These are phyloP conservation scores for Tephrocybe sp. DNA, from an alignment of 768 basidiomycete species.

Conservation along the genomic window DNA sequence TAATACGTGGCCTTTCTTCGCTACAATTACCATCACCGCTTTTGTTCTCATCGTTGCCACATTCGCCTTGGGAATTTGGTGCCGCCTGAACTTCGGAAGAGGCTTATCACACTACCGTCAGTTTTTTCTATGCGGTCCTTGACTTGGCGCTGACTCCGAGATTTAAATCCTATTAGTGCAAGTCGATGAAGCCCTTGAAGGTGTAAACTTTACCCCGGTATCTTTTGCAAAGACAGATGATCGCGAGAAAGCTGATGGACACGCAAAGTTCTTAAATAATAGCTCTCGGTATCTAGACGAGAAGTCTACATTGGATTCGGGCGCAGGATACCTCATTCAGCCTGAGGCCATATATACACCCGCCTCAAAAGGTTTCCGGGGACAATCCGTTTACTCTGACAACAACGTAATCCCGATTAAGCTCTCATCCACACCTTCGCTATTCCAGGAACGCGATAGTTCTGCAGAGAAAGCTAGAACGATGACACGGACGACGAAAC, in stretches of 20 bases:
- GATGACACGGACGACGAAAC: slow-evolving; percentile 1
- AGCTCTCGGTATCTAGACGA: neutral
- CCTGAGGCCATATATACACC: slow-evolving; percentile 8
- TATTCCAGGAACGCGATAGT: slow-evolving; percentile 13
- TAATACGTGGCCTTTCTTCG: slow-evolving; percentile 46
- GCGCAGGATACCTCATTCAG: slow-evolving; percentile 2
- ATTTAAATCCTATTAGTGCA: slow-evolving; percentile 33
- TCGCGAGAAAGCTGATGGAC: slow-evolving; percentile 18
- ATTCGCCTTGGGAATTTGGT: slow-evolving; percentile 44
- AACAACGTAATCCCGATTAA: slow-evolving; percentile 10
- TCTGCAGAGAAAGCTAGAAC: neutral
- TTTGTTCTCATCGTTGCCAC: slow-evolving; percentile 42
- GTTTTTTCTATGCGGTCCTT: neutral
- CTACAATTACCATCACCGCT: slow-evolving; percentile 42
- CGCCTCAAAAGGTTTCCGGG: slow-evolving; percentile 1
- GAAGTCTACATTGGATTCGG: slow-evolving; percentile 5
- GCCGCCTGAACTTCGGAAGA: slow-evolving; percentile 53
- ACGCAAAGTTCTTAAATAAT: neutral
- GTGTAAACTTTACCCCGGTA: slow-evolving; percentile 42
- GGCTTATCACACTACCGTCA: slow-evolving; percentile 53
- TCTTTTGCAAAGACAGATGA: slow-evolving; percentile 31
- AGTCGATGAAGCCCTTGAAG: slow-evolving; percentile 39
- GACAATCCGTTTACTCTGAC: slow-evolving; percentile 17
- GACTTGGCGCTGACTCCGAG: neutral
- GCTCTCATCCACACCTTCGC: slow-evolving; percentile 16